Base-by-base conservation (phyloP, 495 filamentous ascomycete species). In the Echria macrotheca region DNA sequence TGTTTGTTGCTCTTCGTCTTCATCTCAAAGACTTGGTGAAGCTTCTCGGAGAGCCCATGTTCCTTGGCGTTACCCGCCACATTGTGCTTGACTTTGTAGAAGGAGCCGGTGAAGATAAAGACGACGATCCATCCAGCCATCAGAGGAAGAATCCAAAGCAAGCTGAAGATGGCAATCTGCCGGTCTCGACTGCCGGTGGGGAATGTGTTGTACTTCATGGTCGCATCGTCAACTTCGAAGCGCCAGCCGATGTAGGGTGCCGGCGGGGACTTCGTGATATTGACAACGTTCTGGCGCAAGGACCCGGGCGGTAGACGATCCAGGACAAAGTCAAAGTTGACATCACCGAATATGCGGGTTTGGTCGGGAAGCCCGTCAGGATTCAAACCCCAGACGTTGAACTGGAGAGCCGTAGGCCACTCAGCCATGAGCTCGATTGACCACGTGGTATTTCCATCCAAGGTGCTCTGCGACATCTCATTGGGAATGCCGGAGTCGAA, bases 351-450 rank as follows among this genome's bases (percentile, higher is more conserved):
- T 2, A 83, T 67, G 26, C 65, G 72, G 12, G 70, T 75, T 43
- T 78, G 66, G 53, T 85, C 82, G 0, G 82, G 81, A 49, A 75
- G 59, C 0, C 77, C 76, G 59, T 83, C 74, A 0, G 77, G 75
- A 51, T 84, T 80, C 46, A 82, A 77, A 19, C 81, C 82, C 81
- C 81, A 85, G 2, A 78, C 71, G 44, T 83, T 85, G 49, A 84
- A 58, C 45, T 80, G 77, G 42, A 79, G 77, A 14, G 74, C 63
- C 9, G 73, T 73, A 11, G 82, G 82, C 73, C 75, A 85, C 55
- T 86, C 82, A 0, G 72, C 65, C 74, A 82, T 74, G 37, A 83
- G 73, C 31, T 77, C 64, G 52, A 75, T 74, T 19, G 75, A 71
- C 82, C 82, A 86, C 15, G 66, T 60, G 8, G 76, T 76, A 53